Evolutionary conservation across 495 filamentous ascomycete genomes (phyloP), one percentile per base, ranked within the genome.

Genomic region (Gamarada debralockiae): DNA sequence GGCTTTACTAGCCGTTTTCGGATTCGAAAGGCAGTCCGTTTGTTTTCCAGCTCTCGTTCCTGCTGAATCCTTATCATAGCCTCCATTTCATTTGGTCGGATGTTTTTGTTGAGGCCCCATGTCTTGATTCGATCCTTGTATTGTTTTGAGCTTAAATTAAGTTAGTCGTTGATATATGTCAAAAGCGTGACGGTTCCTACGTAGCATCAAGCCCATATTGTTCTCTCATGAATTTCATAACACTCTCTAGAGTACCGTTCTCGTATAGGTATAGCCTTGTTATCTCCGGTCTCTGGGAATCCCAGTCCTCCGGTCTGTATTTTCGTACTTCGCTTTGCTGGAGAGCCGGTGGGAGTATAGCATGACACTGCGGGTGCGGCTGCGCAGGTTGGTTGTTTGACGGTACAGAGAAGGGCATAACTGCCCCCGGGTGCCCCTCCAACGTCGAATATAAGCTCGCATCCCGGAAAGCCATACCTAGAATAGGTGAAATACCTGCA

Each of bases 31-130:
- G 13, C 33, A n/a, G 36, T 51, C 13, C 10, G 4, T 33, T 57
- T 59, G 7, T 51, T 44, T 24, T 57, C 34, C 3, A 27, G 54
- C 13, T 15, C 6, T 27, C 53, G 55, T 21, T 38, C 41, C 33
- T 64, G 52, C 47, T 45, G 47, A 49, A 63, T 65, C 38, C 57
- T 55, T 17, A 65, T 58, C 31, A 67, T 58, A 15, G 57, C 58
- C 58, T 53, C 55, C 63, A 67, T 67, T 47, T 67, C 65, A 3
- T 47, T 1, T 31, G 56, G 50, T 45, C 65, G 65, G 25, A 59
- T 52, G 14, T 67, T 67, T 48, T 65, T 67, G 41, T 65, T 62
- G n/a, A 54, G 31, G 3, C 58, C 53, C 65, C 60, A 67, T 34
- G 55, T 49, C 38, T 44, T 59, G 31, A 34, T 34, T 34, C 31